Percentiles rank a stretch among this genome's conserved stretches.
These are phyloP conservation scores for Tulasnella sp. DNA, from an alignment of 768 basidiomycete species.

Conservation along the genomic window DNA sequence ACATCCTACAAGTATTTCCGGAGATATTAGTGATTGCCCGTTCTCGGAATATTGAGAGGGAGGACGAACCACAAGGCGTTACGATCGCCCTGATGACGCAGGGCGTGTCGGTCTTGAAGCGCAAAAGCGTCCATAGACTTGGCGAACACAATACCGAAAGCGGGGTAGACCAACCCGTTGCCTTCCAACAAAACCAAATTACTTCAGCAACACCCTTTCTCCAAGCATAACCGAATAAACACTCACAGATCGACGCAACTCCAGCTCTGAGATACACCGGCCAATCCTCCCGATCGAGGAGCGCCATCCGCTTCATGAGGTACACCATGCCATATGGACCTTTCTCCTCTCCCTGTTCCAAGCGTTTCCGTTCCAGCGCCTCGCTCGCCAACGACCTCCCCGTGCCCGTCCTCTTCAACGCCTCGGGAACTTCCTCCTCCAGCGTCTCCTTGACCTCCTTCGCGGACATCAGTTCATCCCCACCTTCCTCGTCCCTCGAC, in stretches of 20 bases:
- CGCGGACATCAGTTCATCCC: conserved; percentile 16
- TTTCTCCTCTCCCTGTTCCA: conserved; percentile 13
- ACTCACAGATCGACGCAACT: conserved; percentile 35
- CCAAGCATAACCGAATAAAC: background rate
- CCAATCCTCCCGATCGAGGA: conserved; percentile 49
- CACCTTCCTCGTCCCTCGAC: conserved; percentile 17
- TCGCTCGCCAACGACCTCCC: conserved; percentile 52
- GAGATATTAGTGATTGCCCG: conserved; percentile 11
- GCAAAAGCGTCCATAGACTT: conserved; percentile 21
- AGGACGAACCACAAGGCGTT: conserved; percentile 34
- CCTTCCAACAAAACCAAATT: background rate
- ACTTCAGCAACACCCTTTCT: conserved; percentile 19
- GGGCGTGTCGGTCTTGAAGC: conserved; percentile 25
- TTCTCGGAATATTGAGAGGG: no score
- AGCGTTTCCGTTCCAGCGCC: conserved; percentile 39
- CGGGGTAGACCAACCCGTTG: conserved; percentile 59
- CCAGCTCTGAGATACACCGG: conserved; percentile 47
- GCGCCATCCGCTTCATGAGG: conserved; percentile 59
- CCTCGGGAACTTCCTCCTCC: conserved; percentile 45
- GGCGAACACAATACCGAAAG: conserved; percentile 57
- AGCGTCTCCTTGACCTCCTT: conserved; percentile 45
- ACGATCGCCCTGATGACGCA: conserved; percentile 48
- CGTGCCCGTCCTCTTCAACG: conserved; percentile 41
- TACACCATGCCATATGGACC: conserved; percentile 35
- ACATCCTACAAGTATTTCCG: conserved; percentile 39